Evolutionary conservation across 2,329 filamentous ascomycete species (phyloP), one percentile per base, ranked within the genome.

Genomic region (Fusarium redolens): DNA sequence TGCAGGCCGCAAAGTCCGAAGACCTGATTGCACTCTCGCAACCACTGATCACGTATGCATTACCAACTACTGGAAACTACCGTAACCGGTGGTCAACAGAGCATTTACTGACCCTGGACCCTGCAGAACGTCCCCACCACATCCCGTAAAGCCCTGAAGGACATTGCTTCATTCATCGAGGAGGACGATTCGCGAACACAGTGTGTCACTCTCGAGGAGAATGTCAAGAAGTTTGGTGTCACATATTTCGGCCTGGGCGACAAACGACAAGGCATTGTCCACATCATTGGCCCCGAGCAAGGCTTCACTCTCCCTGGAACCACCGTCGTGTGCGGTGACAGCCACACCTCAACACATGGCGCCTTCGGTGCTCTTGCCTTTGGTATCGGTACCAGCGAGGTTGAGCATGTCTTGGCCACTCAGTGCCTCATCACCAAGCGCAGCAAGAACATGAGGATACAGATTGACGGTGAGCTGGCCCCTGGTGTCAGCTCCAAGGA

Each of bases 391-490:
- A 99, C 96, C 71, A 97, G 94, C 81, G 96, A 99, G 85, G 96
- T 98, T 75, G 96, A 99, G 88, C 96, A 99, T 84, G 96, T 99
- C 71, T 89, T 99, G 64, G 96, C 96, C 58, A 98, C 96, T 18
- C 96, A 98, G 84, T 97, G 95, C 68, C 87, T 99, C 75, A 95
- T 98, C 82, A 97, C 95, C 72, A 94, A 94, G 85, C 90, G 95
- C 80, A 97, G 94, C 85, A 98, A 98, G 87, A 98, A 99, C 87
- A 98, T 99, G 96, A 92, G 94, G 79, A 92, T 99, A 78, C 93
- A 97, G 84, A 93, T 98, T 69, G 94, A 98, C 75, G 96, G 96
- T 60, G 91, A 96, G 82, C 90, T 98, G 64, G 90, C 92, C 38
- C 92, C 95, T 7, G 96, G 96, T 71, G 96, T 98, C 65, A 97